These are phyloP conservation scores for Phaffomyces opuntiae DNA, from an alignment of 805 yeast species.

Conservation along the genomic window DNA sequence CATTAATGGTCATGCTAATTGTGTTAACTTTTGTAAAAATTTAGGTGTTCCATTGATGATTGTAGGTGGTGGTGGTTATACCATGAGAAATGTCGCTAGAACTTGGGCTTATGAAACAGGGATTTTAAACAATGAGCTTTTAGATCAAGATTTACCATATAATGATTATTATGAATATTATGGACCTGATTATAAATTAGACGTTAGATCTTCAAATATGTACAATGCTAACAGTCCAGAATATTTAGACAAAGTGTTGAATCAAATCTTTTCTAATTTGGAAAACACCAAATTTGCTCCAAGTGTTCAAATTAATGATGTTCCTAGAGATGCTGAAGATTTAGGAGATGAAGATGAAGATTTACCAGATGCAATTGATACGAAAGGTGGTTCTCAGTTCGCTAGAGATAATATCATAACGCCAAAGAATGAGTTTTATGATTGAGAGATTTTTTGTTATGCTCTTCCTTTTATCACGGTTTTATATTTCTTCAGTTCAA, in stretches of 20 bases:
- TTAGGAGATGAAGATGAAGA: conserved; percentile 38
- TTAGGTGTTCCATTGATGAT: conserved; percentile 89
- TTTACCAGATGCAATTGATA: conserved; percentile 67
- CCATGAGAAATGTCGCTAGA: conserved; percentile 90
- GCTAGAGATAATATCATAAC: conserved; percentile 71
- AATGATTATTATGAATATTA: conserved; percentile 55
- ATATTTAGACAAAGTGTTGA: conserved; percentile 8
- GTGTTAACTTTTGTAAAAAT: conserved; percentile 82
- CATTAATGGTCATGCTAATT: conserved; percentile 91
- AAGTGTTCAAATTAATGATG: conserved; percentile 83
- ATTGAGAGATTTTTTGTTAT: not conserved
- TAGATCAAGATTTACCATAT: conserved; percentile 53
- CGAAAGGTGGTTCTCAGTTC: conserved; percentile 86
- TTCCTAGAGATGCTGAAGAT: conserved; percentile 56
- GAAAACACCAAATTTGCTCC: conserved; percentile 86
- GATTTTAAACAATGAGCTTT: conserved; percentile 58
- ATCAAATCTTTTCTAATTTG: conserved; percentile 31
- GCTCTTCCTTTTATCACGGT: not conserved
- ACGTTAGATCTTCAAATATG: conserved; percentile 52
- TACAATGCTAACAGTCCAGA: conserved; percentile 10
- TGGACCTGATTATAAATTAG: conserved; percentile 73
- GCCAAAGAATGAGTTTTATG: conserved; percentile 69
- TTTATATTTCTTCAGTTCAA: not conserved
- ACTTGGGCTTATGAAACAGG: conserved; percentile 96
- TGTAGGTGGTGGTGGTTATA: conserved; percentile 97